Evolutionary conservation across 257 asterid species (phyloP).

Genomic region (Leonotis leonurus): DNA sequence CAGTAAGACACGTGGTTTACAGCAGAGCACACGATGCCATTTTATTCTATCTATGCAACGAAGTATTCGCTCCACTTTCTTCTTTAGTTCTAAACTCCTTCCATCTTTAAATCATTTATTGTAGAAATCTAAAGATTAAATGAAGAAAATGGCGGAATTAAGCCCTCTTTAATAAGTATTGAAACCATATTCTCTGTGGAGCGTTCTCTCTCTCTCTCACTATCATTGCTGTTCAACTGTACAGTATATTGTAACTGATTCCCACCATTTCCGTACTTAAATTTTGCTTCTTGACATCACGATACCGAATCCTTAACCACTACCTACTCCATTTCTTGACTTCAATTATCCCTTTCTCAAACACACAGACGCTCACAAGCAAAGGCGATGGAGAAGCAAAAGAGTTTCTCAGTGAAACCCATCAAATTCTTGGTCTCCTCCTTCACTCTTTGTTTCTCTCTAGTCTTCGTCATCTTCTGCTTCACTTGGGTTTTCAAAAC

Average conservation of each 20-base stretch:
- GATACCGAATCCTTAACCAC: constrained; percentile 29
- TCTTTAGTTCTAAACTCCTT: not conserved
- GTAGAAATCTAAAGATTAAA: not conserved
- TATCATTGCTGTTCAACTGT: not conserved
- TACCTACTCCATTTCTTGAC: constrained; percentile 17
- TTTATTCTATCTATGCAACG: not conserved
- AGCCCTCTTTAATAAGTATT: not conserved
- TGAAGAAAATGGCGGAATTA: not conserved
- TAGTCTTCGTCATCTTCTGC: constrained; percentile 39
- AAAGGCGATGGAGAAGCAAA: constrained; percentile 54
- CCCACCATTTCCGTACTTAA: not conserved
- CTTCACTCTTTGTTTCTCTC: constrained; percentile 39
- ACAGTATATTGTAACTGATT: not conserved
- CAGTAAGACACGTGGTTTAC: constrained; percentile 14
- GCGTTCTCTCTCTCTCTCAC: not conserved
- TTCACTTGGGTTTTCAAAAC: constrained; percentile 48
- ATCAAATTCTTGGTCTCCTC: constrained; percentile 40
- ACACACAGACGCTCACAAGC: not conserved
- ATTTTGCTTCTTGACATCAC: not conserved
- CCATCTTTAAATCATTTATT: not conserved
- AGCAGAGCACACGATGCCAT: constrained; percentile 17
- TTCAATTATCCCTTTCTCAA: not conserved
- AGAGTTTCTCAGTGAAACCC: constrained; percentile 49
- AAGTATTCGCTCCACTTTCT: constrained; percentile 7
- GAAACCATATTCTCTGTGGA: not conserved